Percentiles rank a stretch among this genome's conserved stretches.
phyloP scores from a whole-genome alignment of 2,329 filamentous ascomycete genomes.

The Davidsoniella australis region DNA sequence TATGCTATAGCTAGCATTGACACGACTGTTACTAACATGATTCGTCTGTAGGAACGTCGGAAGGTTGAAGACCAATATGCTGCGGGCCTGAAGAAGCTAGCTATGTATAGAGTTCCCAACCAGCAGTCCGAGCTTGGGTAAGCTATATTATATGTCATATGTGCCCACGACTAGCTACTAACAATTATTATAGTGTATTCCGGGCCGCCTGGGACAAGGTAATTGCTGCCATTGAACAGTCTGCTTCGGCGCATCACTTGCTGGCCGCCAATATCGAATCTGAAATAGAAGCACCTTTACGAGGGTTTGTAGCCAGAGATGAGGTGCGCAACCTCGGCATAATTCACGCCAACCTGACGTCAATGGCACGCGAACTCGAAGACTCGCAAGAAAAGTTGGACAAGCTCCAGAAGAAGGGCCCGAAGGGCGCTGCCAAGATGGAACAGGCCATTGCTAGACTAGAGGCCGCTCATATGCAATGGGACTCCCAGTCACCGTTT shows the following conservation, averaged over 20 bases:
- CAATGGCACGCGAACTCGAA: slow-evolving; percentile 72
- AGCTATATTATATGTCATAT: slow-evolving; percentile 18
- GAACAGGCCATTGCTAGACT: slow-evolving; percentile 56
- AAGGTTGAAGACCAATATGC: slow-evolving; percentile 85
- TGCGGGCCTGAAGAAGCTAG: slow-evolving; percentile 62
- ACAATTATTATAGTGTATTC: slow-evolving; percentile 49
- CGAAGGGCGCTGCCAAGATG: slow-evolving; percentile 60
- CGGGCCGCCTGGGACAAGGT: slow-evolving; percentile 81
- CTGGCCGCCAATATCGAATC: slow-evolving; percentile 69
- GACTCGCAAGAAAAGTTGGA: slow-evolving; percentile 71
- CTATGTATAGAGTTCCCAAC: slow-evolving; percentile 57
- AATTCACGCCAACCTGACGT: slow-evolving; percentile 63
- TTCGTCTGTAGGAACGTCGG: slow-evolving; percentile 59
- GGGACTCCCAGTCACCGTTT: slow-evolving; percentile 88
- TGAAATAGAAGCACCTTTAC: slow-evolving; percentile 73
- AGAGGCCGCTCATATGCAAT: slow-evolving; percentile 65
- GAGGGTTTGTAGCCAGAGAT: slow-evolving; percentile 54
- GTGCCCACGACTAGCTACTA: not conserved
- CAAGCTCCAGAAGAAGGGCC: slow-evolving; percentile 64
- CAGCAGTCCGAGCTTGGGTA: slow-evolving; percentile 75
- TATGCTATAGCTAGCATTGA: too few species aligned
- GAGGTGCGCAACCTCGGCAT: slow-evolving; percentile 69
- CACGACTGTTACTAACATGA: too few species aligned
- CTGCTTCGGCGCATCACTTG: slow-evolving; percentile 68
- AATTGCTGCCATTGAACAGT: slow-evolving; percentile 57